Evolutionary conservation across 352 stramenopile genomes (phyloP).

Genomic region (Phytophthora cactorum): DNA sequence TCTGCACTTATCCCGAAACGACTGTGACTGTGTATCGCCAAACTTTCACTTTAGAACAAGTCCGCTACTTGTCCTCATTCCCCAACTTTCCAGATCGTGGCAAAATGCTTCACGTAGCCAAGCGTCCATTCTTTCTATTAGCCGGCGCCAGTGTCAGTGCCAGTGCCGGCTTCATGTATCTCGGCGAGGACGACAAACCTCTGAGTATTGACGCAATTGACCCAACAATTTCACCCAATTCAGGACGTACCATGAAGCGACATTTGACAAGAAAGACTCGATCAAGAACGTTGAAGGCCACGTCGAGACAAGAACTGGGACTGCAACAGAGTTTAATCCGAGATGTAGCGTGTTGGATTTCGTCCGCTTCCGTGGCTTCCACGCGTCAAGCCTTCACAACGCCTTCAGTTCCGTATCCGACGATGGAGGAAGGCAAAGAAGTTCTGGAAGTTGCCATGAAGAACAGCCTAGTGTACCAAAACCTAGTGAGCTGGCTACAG

Average conservation of each 20-base stretch:
- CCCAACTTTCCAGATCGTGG: constrained; percentile 1
- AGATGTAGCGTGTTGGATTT: constrained; percentile 73
- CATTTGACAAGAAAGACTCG: constrained; percentile 23
- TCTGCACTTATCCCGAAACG: constrained; percentile 12
- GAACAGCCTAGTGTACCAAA: constrained; percentile 44
- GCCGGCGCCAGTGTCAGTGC: constrained; percentile 57
- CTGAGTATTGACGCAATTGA: constrained; percentile 1
- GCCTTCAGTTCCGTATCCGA: constrained; percentile 16
- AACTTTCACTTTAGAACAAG: neutral
- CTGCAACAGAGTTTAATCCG: constrained; percentile 75
- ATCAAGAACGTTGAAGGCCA: constrained; percentile 37
- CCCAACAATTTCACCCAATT: constrained; percentile 4
- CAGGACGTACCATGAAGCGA: constrained; percentile 16
- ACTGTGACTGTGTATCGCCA: neutral
- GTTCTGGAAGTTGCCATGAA: constrained; percentile 20
- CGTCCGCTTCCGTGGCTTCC: constrained; percentile 62
- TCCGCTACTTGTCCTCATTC: constrained; percentile 13
- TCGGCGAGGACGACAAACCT: constrained; percentile 44
- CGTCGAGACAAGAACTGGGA: constrained; percentile 62
- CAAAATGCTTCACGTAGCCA: constrained; percentile 50
- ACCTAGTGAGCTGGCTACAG: constrained; percentile 54
- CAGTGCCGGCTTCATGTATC: constrained; percentile 58
- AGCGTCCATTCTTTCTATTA: constrained; percentile 62
- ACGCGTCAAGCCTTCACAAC: constrained; percentile 62
- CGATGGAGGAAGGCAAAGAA: constrained; percentile 21